Evolutionary conservation across 306 rosid genomes (phyloP).

Genomic region (Medicago ruthenica): DNA sequence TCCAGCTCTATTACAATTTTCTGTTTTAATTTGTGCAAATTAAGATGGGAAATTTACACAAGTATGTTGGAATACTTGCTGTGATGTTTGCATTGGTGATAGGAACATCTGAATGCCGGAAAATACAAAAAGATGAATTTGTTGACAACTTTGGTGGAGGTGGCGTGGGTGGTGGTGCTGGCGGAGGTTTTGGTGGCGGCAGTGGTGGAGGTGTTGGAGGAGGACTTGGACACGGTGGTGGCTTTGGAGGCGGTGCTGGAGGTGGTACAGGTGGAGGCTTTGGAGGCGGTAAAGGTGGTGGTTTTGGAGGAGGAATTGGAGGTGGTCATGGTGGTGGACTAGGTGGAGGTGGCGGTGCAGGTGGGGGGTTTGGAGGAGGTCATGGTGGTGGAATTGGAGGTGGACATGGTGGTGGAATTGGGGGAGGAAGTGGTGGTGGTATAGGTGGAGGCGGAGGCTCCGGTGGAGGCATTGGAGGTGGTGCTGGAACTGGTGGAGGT

Average conservation of each 20-base stretch:
- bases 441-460: constrained; percentile 22
- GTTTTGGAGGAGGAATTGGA: constrained; percentile 43
- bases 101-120: constrained; percentile 58
- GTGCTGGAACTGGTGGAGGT: constrained; percentile 43
- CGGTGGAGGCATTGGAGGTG: constrained; percentile 43
- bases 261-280: constrained; percentile 42
- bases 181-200: constrained; percentile 39
- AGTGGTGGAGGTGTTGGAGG: constrained; percentile 40
- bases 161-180: constrained; percentile 37
- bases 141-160: constrained; percentile 37
- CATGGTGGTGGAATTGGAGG: constrained; percentile 34
- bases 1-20: neutral
- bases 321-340: constrained; percentile 33
- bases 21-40: constrained; percentile 4
- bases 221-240: constrained; percentile 35
- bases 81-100: constrained; percentile 50
- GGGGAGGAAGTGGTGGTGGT: constrained; percentile 38
- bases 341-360: constrained; percentile 41
- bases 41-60: constrained; percentile 54
- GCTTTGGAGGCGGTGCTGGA: constrained; percentile 44
- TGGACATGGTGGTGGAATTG: constrained; percentile 32
- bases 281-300: constrained; percentile 40
- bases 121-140: constrained; percentile 41
- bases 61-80: constrained; percentile 46
- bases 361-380: constrained; percentile 42